Evolutionary conservation across 2,329 filamentous ascomycete genomes (phyloP).

Genomic region (Alternaria incomplexa): DNA sequence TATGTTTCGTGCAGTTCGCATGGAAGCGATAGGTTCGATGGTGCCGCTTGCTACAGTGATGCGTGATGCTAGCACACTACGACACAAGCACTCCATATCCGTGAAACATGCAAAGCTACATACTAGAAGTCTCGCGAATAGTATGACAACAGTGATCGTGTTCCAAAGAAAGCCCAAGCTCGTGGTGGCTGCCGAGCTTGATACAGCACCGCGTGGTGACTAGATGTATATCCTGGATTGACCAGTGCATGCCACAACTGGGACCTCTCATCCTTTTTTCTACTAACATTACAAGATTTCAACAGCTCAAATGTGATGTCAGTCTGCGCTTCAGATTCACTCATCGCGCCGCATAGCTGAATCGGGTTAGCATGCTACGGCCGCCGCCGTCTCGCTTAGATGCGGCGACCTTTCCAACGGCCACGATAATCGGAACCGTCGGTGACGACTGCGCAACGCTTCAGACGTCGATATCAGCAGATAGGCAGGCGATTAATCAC

Average conservation of each 20-base stretch:
- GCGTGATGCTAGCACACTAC: neutral
- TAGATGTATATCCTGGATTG: neutral
- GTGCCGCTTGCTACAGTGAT: no score
- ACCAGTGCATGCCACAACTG: rapidly evolving
- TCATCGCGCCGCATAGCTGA: conserved; percentile 6
- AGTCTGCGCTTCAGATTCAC: neutral
- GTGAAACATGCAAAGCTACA: neutral
- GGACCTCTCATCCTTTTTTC: neutral
- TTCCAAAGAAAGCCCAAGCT: neutral
- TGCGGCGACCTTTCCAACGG: conserved; percentile 4
- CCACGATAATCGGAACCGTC: conserved; percentile 12
- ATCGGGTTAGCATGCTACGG: conserved; percentile 4
- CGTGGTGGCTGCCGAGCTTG: neutral
- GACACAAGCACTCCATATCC: neutral
- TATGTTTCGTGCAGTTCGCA: neutral
- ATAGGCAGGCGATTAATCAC: conserved; percentile 10
- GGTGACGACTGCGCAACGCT: conserved; percentile 5
- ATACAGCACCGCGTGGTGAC: neutral
- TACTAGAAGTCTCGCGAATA: neutral
- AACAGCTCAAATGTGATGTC: neutral
- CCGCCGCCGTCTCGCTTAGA: conserved; percentile 11
- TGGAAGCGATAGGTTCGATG: neutral
- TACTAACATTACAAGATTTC: neutral
- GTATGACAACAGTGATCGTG: neutral
- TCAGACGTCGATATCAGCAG: conserved; percentile 21